Base-by-base conservation (phyloP, 148 eudicot species). In the Fallopia convolvulus region DNA sequence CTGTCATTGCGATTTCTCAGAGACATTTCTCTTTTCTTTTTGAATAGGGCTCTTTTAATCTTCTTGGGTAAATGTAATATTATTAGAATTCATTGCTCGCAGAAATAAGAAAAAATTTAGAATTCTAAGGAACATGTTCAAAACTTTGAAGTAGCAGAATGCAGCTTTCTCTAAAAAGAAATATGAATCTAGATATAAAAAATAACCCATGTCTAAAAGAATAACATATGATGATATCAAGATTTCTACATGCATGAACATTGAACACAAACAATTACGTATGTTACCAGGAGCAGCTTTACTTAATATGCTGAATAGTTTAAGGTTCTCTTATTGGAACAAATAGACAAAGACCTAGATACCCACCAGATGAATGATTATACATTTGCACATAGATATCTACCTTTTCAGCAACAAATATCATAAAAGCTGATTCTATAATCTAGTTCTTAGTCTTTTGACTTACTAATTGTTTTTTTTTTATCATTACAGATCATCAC, bases 401-500 rank as follows among this genome's bases (percentile, higher is more conserved):
- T 13, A 30, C 55, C 33, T 41, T 73, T 26, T 15, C 33, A 5
- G 50, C 15, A 13, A 18, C 36, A 10, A 41, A 70, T 70, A 41
- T 44, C 18, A 9, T 74, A 33, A 47, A 13, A 32, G 8, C 30
- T 33, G 30, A 75, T 33, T 47, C 47, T 48, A 15, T 21, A 55
- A 20, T 18, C 56, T 48, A 46, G 26, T 56, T 74, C 18, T 68
- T 39, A 15, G 44, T 68, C 44, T 33, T 21, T 33, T 68, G 44
- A 68, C 46, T 68, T 33, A 32, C 17, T 26, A 63, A 63, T 8
- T 68, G 44, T 42, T 36, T 74, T 47, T 42, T 36, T 74, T 47
- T 77, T 53, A 44, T 44, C 36, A 50, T 72, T 84, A 52, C 80
- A 91, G 97, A 91, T 83, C 91, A 83, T 74, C 85, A 84, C 23